A percentile compares a stretch with the other conserved stretches of the same genome.
phyloP scores from a whole-genome alignment of 768 basidiomycete genomes.

The Pleurotus sapidus region DNA sequence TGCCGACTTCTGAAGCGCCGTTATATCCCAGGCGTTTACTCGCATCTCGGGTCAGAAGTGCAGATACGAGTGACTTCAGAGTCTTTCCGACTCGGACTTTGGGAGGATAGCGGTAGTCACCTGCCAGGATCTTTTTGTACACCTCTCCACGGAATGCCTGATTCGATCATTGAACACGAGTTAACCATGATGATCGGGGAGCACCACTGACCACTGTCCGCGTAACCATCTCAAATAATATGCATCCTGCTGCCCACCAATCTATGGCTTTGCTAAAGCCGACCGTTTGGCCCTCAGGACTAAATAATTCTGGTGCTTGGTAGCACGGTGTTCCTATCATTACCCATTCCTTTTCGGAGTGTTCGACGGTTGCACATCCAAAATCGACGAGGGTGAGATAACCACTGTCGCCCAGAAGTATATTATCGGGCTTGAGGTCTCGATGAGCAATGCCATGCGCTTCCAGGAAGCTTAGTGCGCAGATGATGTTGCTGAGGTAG shows the following conservation, averaged over 20 bases:
- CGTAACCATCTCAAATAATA: constrained; percentile 52
- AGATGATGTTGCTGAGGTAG: constrained; percentile 53
- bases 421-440: constrained; percentile 58
- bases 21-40: constrained; percentile 36
- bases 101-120: constrained; percentile 36
- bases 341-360: constrained; percentile 24
- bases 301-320: constrained; percentile 45
- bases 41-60: constrained; percentile 35
- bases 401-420: constrained; percentile 53
- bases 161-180: not conserved
- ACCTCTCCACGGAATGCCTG: constrained; percentile 19
- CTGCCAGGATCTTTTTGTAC: constrained; percentile 21
- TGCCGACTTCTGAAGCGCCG: constrained; percentile 28
- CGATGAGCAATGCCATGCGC: constrained; percentile 43
- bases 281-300: constrained; percentile 11
- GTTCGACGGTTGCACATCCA: constrained; percentile 31
- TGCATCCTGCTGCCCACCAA: constrained; percentile 54
- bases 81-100: constrained; percentile 31
- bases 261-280: constrained; percentile 34
- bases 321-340: constrained; percentile 44
- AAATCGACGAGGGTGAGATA: constrained; percentile 56
- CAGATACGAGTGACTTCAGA: constrained; percentile 38
- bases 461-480: constrained; percentile 47
- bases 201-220: constrained; percentile 25
- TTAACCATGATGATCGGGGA: constrained; percentile 7